These are phyloP conservation scores for Flammula alnicola DNA, from an alignment of 1,284 basidiomycete species.

Conservation along the genomic window DNA sequence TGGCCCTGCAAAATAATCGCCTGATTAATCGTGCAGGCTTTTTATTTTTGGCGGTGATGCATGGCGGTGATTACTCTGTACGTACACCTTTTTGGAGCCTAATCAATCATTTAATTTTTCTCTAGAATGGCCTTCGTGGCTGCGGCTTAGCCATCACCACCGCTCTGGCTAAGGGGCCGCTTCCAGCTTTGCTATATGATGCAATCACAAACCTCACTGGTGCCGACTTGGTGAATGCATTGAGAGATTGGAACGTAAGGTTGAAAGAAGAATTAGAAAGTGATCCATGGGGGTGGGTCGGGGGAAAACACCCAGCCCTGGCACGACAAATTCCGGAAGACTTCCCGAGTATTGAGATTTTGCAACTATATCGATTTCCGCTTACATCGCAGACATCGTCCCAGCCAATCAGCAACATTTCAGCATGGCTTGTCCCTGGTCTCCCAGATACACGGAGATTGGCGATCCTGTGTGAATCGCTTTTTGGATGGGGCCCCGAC, in stretches of 20 bases:
- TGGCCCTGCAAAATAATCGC: too few species aligned
- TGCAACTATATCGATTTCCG: slow-evolving; percentile 2
- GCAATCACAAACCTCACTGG: background rate
- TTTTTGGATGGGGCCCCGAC: too few species aligned
- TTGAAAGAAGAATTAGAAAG: background rate
- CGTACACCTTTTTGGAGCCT: too few species aligned
- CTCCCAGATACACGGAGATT: too few species aligned
- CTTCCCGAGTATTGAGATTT: slow-evolving; percentile 5
- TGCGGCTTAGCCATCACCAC: slow-evolving; percentile 6
- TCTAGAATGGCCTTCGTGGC: background rate
- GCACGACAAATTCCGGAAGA: slow-evolving; percentile 2
- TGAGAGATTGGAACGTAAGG: background rate
- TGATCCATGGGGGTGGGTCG: slow-evolving; percentile 1
- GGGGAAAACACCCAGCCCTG: background rate
- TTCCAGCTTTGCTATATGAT: background rate
- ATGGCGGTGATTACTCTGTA: too few species aligned
- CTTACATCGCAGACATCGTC: too few species aligned
- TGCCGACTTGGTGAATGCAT: background rate
- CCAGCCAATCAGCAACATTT: too few species aligned
- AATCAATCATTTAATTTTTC: too few species aligned
- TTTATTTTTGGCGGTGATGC: too few species aligned
- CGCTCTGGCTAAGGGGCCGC: background rate
- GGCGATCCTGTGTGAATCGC: too few species aligned
- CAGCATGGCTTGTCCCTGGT: too few species aligned
- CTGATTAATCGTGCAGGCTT: too few species aligned